A percentile compares a stretch with the other conserved stretches of the same genome.
Evolutionary conservation across 257 asterid species (phyloP).

Genomic region (Haberlea rhodopensis): DNA sequence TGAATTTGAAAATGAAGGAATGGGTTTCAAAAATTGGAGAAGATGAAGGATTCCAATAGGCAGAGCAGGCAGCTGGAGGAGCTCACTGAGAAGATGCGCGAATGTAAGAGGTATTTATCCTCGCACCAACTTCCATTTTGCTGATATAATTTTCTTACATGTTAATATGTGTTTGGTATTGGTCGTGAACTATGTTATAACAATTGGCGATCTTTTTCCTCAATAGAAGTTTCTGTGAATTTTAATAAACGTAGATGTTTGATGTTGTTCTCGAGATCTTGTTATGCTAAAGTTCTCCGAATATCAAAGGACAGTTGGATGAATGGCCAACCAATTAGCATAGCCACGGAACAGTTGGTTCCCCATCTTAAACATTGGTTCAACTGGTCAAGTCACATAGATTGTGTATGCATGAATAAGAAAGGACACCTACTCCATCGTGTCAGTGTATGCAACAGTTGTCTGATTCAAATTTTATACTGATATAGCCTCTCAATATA

Average conservation of each 20-base stretch:
- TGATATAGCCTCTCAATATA: background rate
- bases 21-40: conserved; percentile 98
- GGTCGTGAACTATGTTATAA: conserved; percentile 23
- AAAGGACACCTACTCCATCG: background rate
- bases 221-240: background rate
- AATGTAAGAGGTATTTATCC: conserved; percentile 97
- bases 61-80: conserved; percentile 96
- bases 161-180: conserved; percentile 3
- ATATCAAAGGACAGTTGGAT: background rate
- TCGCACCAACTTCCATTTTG: no score
- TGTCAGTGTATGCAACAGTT: background rate
- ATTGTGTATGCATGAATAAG: background rate
- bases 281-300: background rate
- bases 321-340: background rate
- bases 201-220: conserved; percentile 5
- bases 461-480: conserved; percentile 3
- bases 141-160: conserved; percentile 1
- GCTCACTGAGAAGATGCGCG: conserved; percentile 95
- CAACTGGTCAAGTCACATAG: background rate
- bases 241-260: conserved; percentile 1
- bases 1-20: conserved; percentile 50
- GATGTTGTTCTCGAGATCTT: background rate
- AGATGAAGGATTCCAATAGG: conserved; percentile 84
- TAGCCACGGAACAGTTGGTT: background rate
- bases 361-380: background rate